phyloP scores from a whole-genome alignment of 2,329 filamentous ascomycete genomes.

The Penicillium sp. region DNA sequence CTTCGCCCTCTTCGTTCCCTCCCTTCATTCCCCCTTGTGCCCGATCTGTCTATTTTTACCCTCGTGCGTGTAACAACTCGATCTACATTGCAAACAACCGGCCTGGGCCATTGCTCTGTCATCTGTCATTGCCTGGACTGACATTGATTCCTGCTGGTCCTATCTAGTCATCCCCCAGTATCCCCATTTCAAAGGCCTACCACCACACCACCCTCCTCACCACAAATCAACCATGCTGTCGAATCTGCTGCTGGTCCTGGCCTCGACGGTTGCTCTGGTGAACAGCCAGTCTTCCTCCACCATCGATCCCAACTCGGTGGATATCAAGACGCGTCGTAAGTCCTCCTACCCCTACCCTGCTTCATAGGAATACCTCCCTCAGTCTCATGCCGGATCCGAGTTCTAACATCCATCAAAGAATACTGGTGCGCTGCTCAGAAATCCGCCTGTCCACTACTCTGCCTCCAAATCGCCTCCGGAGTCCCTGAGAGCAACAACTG shows the following conservation, averaged over 20 bases:
- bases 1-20: neutral
- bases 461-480: constrained; percentile 45
- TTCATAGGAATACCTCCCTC: neutral
- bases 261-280: constrained; percentile 37
- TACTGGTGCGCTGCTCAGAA: constrained; percentile 50
- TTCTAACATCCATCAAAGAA: constrained; percentile 31
- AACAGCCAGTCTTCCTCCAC: constrained; percentile 36
- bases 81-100: constrained; percentile 1
- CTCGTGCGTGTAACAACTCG: neutral
- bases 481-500: constrained; percentile 45
- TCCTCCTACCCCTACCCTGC: neutral
- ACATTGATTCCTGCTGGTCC: neutral
- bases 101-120: neutral
- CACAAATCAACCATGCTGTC: constrained; percentile 31
- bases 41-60: constrained; percentile 7
- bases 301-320: constrained; percentile 45
- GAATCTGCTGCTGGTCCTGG: constrained; percentile 38
- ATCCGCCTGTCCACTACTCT: constrained; percentile 50
- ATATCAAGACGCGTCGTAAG: constrained; percentile 42
- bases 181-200: neutral
- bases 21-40: constrained; percentile 26
- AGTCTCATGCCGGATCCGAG: neutral
- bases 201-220: neutral
- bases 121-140: neutral
- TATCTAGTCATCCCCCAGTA: neutral